Conservation (phyloP, 2,329 filamentous ascomycete species). For the Fusarium irregulare region DNA sequence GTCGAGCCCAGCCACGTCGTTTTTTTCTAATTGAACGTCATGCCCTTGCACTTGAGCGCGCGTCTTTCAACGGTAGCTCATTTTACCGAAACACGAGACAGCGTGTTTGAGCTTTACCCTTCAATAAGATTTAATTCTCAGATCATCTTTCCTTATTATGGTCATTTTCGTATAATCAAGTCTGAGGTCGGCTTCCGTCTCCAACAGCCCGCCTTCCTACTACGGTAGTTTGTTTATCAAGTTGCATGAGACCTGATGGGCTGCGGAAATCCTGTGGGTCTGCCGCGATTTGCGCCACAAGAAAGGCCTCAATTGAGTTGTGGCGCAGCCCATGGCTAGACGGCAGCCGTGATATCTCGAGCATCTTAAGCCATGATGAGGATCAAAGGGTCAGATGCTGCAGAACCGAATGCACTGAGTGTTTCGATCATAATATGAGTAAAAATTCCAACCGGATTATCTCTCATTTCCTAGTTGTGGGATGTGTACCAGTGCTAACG, state of each 20-base stretch:
- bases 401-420: background rate
- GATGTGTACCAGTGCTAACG: background rate
- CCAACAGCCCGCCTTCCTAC: constrained; percentile 1
- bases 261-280: background rate
- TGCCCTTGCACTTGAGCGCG: constrained; percentile 13
- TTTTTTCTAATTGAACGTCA: constrained; percentile 19
- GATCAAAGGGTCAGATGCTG: background rate
- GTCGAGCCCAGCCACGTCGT: constrained; percentile 27
- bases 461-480: background rate
- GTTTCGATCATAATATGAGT: accelerated
- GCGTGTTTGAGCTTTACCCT: background rate
- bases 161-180: background rate
- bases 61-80: constrained; percentile 7
- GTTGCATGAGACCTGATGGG: background rate
- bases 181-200: background rate
- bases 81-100: background rate
- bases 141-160: background rate
- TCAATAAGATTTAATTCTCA: background rate
- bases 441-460: background rate
- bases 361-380: background rate
- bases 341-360: background rate
- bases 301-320: background rate
- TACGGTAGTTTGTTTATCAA: background rate
- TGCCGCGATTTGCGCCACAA: background rate
- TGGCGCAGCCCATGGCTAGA: background rate